A percentile compares a stretch with the other conserved stretches of the same genome.
Evolutionary conservation across 1,284 basidiomycete species (phyloP).

Genomic region (Uromyces viciae-fabae): DNA sequence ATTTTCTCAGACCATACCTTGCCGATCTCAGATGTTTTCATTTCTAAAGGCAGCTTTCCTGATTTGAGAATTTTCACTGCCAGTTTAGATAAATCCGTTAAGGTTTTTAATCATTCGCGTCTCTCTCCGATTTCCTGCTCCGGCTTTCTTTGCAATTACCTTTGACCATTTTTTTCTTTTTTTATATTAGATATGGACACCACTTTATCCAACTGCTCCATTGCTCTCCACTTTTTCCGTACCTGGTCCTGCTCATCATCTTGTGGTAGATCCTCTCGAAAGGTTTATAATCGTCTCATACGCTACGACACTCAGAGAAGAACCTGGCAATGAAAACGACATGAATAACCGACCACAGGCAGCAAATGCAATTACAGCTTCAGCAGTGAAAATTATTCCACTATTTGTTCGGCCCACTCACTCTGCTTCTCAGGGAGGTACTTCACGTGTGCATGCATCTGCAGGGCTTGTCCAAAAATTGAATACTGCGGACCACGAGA

Average conservation of each 20-base stretch:
- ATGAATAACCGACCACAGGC: not conserved
- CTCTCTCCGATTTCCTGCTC: constrained; percentile 9
- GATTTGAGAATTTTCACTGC: constrained; percentile 69
- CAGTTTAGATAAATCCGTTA: constrained; percentile 84
- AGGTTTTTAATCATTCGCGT: constrained; percentile 60
- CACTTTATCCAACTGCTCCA: constrained; percentile 40
- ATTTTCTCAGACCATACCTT: constrained; percentile 86
- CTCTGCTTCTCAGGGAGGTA: constrained; percentile 14
- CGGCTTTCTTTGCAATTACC: constrained; percentile 46
- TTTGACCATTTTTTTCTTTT: not conserved
- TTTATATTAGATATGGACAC: constrained; percentile 48
- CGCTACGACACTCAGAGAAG: constrained; percentile 30
- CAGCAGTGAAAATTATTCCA: constrained; percentile 24
- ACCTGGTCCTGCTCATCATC: constrained; percentile 65
- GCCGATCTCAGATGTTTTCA: constrained; percentile 73
- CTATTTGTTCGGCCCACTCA: constrained; percentile 33
- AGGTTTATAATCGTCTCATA: constrained; percentile 76
- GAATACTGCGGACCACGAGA: no score
- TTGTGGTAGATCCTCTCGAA: constrained; percentile 78
- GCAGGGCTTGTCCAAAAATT: constrained; percentile 17
- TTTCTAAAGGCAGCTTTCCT: constrained; percentile 75
- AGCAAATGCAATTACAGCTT: not conserved
- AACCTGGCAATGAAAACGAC: not conserved
- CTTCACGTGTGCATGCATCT: constrained; percentile 22
- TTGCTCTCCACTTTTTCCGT: constrained; percentile 51